A percentile compares a stretch with the other conserved stretches of the same genome.
These are phyloP conservation scores for Bonnemaisonia californica DNA, from an alignment of 31 red algal genomes.

Conservation along the genomic window DNA sequence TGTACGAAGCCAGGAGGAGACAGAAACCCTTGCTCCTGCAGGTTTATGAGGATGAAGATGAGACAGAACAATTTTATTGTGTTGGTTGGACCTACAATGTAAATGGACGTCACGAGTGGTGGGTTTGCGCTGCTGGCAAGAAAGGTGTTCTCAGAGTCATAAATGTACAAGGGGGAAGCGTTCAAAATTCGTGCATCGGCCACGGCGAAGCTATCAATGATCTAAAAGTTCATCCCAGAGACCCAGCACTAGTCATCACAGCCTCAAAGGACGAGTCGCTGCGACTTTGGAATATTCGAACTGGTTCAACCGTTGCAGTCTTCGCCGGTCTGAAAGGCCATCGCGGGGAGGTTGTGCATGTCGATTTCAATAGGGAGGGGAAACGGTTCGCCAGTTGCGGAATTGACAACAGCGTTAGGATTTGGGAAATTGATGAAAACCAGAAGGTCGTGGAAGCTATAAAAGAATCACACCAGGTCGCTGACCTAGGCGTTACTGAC, in stretches of 20 bases:
- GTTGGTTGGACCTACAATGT: constrained; percentile 80
- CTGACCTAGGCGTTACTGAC: constrained; percentile 56
- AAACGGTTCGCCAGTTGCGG: constrained; percentile 76
- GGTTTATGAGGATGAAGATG: constrained; percentile 66
- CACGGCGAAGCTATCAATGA: constrained; percentile 86
- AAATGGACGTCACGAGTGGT: constrained; percentile 61
- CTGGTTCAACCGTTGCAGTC: constrained; percentile 74
- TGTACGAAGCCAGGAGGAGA: constrained; percentile 62
- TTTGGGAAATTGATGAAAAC: constrained; percentile 72
- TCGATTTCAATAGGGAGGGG: constrained; percentile 72
- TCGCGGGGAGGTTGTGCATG: constrained; percentile 84
- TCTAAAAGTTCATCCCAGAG: constrained; percentile 70
- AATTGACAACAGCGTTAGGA: constrained; percentile 82
- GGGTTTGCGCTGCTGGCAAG: constrained; percentile 65
- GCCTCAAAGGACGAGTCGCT: constrained; percentile 89
- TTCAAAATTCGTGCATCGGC: constrained; percentile 68
- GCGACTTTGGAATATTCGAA: constrained; percentile 85
- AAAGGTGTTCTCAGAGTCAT: constrained; percentile 87
- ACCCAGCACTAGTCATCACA: constrained; percentile 70
- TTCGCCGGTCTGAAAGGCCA: constrained; percentile 87
- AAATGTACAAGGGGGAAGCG: constrained; percentile 38
- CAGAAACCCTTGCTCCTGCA: constrained; percentile 54
- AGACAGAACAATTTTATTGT: constrained; percentile 58
- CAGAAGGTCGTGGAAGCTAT: constrained; percentile 54
- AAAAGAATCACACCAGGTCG: constrained; percentile 70